Evolutionary conservation across 768 basidiomycete genomes (phyloP), one percentile per base, ranked within the genome.

Genomic region (Podaxis sp.): DNA sequence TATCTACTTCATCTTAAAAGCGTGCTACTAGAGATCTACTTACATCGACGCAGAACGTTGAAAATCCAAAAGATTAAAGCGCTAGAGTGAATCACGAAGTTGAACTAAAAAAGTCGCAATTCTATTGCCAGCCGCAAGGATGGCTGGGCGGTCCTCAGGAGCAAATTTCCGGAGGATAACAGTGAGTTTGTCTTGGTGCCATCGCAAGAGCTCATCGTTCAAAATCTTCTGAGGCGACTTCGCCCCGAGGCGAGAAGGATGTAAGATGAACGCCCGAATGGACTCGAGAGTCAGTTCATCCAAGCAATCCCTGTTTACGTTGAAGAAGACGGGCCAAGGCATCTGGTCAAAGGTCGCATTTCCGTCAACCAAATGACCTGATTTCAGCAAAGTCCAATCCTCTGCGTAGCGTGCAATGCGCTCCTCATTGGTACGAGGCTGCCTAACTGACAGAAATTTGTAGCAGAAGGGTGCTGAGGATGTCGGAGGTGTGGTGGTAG

Each of bases 301-400:
- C 27, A 59, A 8, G 1, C 37, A 9, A 24, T 51, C 57, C 37
- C 17, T 49, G n/a, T 19, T 13, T n/a, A 59, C 17, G 19, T 59
- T 25, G 33, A 59, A 50, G 13, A 59, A 36, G 1, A 51, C 57
- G 17, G 57, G 57, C 57, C 57, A 59, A 0, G 57, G 57, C 19
- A 59, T 37, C 27, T 50, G 57, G 4, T 59, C 57, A 17, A 59
- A 50, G 15, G 57, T 49, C 27, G 47, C 57, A 13, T 19, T 25
- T 5, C 29, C 47, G 4, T 59, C 57, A 9, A 25, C 33, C 36
- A 59, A 25, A 9, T 12, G 25, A 11, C 33, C 33, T 11, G 33
- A 59, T 22, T 37, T 49, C 9, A 59, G 37, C 33, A 59, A 19
- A 11, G n/a, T 33, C 57, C 57, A 59, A 24, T 51, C 57, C 15